A percentile compares a stretch with the other conserved stretches of the same genome.
Conservation (phyloP, 2,329 filamentous ascomycete genomes). For the Aureobasidium lini region DNA sequence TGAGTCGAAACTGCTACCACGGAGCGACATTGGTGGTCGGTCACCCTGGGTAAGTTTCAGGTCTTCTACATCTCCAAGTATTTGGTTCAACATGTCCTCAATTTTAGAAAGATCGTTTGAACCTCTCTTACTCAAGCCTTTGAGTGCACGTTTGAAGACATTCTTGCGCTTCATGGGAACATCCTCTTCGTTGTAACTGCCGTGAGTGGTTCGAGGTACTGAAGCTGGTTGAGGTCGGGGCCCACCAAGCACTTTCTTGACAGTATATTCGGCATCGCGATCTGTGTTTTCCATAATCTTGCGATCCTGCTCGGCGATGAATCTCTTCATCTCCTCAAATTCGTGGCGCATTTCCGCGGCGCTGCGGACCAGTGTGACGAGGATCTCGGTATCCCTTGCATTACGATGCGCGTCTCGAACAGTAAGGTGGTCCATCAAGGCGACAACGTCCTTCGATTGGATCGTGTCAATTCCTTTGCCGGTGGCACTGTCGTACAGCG, state of each 20-base stretch:
- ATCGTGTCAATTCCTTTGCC: slow-evolving; percentile 85
- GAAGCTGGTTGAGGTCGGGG: slow-evolving; percentile 60
- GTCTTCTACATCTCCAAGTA: slow-evolving; percentile 83
- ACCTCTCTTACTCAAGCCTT: slow-evolving; percentile 80
- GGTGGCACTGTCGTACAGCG: slow-evolving; percentile 82
- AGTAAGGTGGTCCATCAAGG: slow-evolving; percentile 96
- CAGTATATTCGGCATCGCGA: slow-evolving; percentile 77
- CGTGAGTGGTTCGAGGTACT: slow-evolving; percentile 48
- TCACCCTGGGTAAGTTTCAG: slow-evolving; percentile 35
- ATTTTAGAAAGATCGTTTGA: slow-evolving; percentile 82
- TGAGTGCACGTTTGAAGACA: slow-evolving; percentile 88
- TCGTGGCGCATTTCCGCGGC: slow-evolving; percentile 96
- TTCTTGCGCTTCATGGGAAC: slow-evolving; percentile 74
- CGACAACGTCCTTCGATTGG: slow-evolving; percentile 92
- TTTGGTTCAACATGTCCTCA: slow-evolving; percentile 81
- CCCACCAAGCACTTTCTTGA: slow-evolving; percentile 74
- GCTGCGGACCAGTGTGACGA: slow-evolving; percentile 86
- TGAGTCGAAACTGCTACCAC: slow-evolving; percentile 50
- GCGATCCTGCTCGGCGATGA: slow-evolving; percentile 84
- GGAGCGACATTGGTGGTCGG: slow-evolving; percentile 20
- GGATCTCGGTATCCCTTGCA: slow-evolving; percentile 90
- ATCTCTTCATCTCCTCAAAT: slow-evolving; percentile 89
- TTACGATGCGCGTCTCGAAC: slow-evolving; percentile 95
- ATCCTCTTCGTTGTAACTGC: slow-evolving; percentile 46
- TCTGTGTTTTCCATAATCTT: slow-evolving; percentile 82